Evolutionary conservation across 1,284 basidiomycete species (phyloP), one percentile per base, ranked within the genome.

Genomic region (Rhodotorula sp.): DNA sequence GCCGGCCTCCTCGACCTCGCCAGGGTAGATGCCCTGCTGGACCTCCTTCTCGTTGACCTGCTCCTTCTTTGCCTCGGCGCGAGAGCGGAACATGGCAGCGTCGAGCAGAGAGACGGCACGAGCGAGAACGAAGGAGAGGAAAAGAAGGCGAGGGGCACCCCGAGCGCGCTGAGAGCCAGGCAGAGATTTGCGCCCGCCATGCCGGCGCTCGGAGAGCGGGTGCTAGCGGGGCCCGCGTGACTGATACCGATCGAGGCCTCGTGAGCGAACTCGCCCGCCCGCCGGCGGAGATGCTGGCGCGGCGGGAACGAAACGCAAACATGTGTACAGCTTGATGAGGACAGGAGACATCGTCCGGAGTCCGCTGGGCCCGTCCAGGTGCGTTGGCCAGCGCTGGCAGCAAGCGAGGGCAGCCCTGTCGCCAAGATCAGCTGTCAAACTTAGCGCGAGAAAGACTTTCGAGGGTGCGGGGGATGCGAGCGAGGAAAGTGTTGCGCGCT

Each of bases 31-130:
- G 19, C 37, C 56, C 56, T 60, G 32, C 44, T 48, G 29, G 25
- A 48, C 32, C 29, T 60, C 50, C 61, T 62, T 53, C 50, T 62
- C 61, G 48, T 37, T 53, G 19, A 51, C 21, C 15, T 34, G 17
- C 61, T 62, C 36, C 19, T 37, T 27, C 48, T 62, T 51, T 27
- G 9, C 21, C 27, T 41, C 36, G 55, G 34, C 34, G 56, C 36
- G 56, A 6, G 56, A 37, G n/a, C 37, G 37, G 27, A 41, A 58
- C 56, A 58, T 58, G 56, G 56, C 37, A 27, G n/a, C 25, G 56
- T 10, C 37, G 56, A n/a, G 36, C 32, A 22, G 32, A 7, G 53
- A 34, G 21, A 6, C 32, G 29, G 32, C 29, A 34, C 29, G 32
- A 34, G 21, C 17, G 53, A 29, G n/a, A 29, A 17, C n/a, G n/a